These are phyloP conservation scores for Coleophoma eucalyptorum DNA, from an alignment of 2,329 filamentous ascomycete genomes.

Conservation along the genomic window DNA sequence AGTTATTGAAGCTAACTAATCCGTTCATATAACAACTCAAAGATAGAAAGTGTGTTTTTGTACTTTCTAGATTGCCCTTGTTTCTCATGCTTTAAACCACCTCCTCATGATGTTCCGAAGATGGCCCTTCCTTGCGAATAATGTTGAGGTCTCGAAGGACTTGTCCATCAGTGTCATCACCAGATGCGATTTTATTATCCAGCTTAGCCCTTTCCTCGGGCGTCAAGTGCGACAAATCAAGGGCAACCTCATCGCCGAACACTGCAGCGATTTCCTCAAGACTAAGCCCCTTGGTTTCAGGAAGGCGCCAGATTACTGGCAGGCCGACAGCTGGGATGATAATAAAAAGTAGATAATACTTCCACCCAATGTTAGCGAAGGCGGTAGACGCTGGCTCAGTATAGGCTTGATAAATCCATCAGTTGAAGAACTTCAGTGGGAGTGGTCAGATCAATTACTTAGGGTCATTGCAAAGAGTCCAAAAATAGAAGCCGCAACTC, in stretches of 20 bases:
- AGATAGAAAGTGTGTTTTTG: too few species aligned
- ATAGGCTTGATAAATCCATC: background rate
- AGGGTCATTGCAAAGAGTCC: background rate
- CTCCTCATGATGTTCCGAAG: too few species aligned
- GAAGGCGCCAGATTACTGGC: slow-evolving; percentile 12
- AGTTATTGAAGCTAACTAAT: too few species aligned
- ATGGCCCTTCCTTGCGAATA: too few species aligned
- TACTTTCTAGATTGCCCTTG: too few species aligned
- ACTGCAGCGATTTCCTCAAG: background rate
- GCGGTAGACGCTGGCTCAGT: background rate
- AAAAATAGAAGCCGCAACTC: background rate
- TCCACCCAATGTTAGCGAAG: background rate
- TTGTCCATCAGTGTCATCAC: background rate
- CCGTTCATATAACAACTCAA: too few species aligned
- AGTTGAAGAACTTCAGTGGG: background rate
- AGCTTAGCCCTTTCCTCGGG: background rate
- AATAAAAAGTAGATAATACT: background rate
- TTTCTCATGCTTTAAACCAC: too few species aligned
- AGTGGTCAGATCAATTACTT: background rate
- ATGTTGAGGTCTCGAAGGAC: too few species aligned
- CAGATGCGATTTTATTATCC: background rate
- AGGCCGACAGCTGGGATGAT: background rate
- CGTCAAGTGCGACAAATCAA: background rate
- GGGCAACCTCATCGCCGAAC: background rate
- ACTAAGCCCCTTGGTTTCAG: slow-evolving; percentile 10